Percentiles rank a stretch among this genome's conserved stretches.
Evolutionary conservation across 805 yeast species (phyloP).

Genomic region (Wickerhamia fluorescens): DNA sequence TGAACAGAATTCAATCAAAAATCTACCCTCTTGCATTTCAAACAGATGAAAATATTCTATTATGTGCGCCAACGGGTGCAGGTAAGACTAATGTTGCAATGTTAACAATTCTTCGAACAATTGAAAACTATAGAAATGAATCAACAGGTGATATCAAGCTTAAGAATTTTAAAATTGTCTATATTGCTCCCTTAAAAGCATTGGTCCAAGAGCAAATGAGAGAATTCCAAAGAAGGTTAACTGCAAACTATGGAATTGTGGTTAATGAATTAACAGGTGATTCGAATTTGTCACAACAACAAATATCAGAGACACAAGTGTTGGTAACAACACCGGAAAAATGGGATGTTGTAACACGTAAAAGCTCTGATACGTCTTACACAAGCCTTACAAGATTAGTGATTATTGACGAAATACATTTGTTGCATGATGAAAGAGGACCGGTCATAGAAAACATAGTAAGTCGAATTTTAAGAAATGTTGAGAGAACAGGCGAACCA

Average conservation of each 20-base stretch:
- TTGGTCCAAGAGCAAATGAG: slow-evolving; percentile 92
- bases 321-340: slow-evolving; percentile 94
- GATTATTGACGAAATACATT: slow-evolving; percentile 88
- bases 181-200: slow-evolving; percentile 91
- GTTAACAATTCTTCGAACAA: slow-evolving; percentile 61
- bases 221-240: slow-evolving; percentile 68
- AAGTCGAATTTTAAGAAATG: slow-evolving; percentile 55
- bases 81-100: slow-evolving; percentile 98
- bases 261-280: slow-evolving; percentile 93
- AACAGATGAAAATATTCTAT: slow-evolving; percentile 61
- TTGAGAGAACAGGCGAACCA: slow-evolving; percentile 36
- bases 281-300: slow-evolving; percentile 64
- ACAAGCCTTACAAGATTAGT: slow-evolving; percentile 55
- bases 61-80: slow-evolving; percentile 99
- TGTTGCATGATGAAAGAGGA: slow-evolving; percentile 90
- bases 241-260: slow-evolving; percentile 49
- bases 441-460: slow-evolving; percentile 89
- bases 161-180: slow-evolving; percentile 66
- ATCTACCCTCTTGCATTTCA: slow-evolving; percentile 75
- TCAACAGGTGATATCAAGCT: slow-evolving; percentile 44
- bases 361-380: slow-evolving; percentile 59
- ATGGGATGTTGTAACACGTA: slow-evolving; percentile 94
- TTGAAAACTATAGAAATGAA: slow-evolving; percentile 45
- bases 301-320: slow-evolving; percentile 71
- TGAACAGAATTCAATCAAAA: slow-evolving; percentile 79